A percentile compares a stretch with the other conserved stretches of the same genome.
Conservation (phyloP, 495 filamentous ascomycete genomes). For the Lasiosphaeris hirsuta region DNA sequence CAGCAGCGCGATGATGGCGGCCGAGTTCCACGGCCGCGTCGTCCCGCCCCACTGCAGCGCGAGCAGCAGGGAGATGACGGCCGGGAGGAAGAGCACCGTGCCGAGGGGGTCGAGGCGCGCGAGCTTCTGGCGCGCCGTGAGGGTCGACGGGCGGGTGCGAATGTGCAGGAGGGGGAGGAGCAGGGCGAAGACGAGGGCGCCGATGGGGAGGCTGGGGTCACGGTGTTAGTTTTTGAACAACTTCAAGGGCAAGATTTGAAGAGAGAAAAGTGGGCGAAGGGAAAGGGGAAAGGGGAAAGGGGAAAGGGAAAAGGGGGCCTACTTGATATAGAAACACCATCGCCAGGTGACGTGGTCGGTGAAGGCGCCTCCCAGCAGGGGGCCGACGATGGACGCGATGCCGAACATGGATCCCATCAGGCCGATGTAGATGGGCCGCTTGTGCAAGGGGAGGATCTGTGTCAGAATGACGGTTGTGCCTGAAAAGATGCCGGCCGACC, state of each 20-base stretch:
- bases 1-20: constrained; percentile 43
- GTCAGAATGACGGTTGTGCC: constrained; percentile 55
- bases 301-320: too few species aligned
- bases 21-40: constrained; percentile 38
- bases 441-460: constrained; percentile 36
- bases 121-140: constrained; percentile 39
- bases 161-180: constrained; percentile 33
- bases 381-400: constrained; percentile 38
- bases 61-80: constrained; percentile 40
- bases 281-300: too few species aligned
- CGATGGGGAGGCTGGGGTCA: constrained; percentile 49
- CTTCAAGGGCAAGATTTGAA: too few species aligned
- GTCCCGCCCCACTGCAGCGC: constrained; percentile 49
- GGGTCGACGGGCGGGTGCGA: neutral
- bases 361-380: constrained; percentile 56
- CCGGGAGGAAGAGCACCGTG: constrained; percentile 38
- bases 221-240: too few species aligned
- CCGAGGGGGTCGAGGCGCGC: constrained; percentile 28
- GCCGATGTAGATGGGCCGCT: constrained; percentile 35
- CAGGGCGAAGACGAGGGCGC: constrained; percentile 46
- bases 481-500: constrained; percentile 43
- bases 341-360: constrained; percentile 36
- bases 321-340: constrained; percentile 51
- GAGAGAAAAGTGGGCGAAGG: too few species aligned
- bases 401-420: constrained; percentile 37